These are phyloP conservation scores for Claviceps pazoutovae DNA, from an alignment of 2,329 filamentous ascomycete genomes.

Conservation along the genomic window DNA sequence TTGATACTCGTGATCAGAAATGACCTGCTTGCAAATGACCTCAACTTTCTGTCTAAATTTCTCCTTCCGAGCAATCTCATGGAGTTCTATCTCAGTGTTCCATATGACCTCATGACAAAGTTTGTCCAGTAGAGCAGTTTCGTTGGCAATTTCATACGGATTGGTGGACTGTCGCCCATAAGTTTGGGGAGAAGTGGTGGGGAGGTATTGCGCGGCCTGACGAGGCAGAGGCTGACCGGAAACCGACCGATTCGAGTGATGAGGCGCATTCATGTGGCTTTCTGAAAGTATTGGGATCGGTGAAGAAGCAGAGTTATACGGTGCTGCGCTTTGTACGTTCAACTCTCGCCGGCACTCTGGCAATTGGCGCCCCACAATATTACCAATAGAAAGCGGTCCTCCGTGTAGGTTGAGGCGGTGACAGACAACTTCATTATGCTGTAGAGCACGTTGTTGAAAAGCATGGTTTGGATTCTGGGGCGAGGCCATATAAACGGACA, in stretches of 20 bases:
- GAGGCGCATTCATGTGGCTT: neutral
- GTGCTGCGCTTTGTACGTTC: neutral
- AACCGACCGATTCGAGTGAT: neutral
- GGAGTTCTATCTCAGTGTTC: conserved; percentile 45
- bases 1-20: conserved; percentile 37
- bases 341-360: neutral
- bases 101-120: conserved; percentile 33
- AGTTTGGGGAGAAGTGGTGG: conserved; percentile 12
- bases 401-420: neutral
- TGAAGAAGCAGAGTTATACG: neutral
- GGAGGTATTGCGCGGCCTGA: neutral
- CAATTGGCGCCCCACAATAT: neutral
- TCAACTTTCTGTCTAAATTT: conserved; percentile 53
- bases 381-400: neutral
- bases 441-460: neutral
- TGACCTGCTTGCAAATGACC: conserved; percentile 44
- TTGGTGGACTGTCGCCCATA: conserved; percentile 19
- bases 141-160: conserved; percentile 33
- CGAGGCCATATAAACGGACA: conserved; percentile 41
- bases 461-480: conserved; percentile 7
- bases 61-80: conserved; percentile 59
- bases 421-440: neutral
- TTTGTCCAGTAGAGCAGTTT: conserved; percentile 34
- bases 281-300: neutral
- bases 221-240: neutral